These are phyloP conservation scores for Meripilus lineatus DNA, from an alignment of 1,284 basidiomycete genomes.

Conservation along the genomic window DNA sequence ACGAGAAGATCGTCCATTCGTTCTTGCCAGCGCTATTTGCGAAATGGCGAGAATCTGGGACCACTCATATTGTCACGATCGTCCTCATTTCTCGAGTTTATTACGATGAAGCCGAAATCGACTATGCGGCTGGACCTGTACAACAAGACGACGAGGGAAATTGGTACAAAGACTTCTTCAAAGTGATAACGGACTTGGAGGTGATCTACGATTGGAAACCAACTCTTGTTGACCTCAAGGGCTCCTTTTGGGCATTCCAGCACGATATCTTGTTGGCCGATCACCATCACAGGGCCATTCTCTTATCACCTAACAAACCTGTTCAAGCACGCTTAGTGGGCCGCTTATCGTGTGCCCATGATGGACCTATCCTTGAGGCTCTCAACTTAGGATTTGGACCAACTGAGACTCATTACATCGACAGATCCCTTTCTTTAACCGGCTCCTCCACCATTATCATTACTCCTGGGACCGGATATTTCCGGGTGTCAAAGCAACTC, in stretches of 20 bases:
- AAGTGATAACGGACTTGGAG: slow-evolving; percentile 92
- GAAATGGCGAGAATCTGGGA: slow-evolving; percentile 77
- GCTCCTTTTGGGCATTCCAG: slow-evolving; percentile 85
- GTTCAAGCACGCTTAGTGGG: slow-evolving; percentile 73
- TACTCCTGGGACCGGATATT: slow-evolving; percentile 94
- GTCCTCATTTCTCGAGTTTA: slow-evolving; percentile 93
- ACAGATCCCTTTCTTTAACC: slow-evolving; percentile 92
- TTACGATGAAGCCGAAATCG: slow-evolving; percentile 82
- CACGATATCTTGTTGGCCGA: slow-evolving; percentile 84
- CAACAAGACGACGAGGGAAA: slow-evolving; percentile 66
- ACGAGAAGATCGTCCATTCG: slow-evolving; percentile 93
- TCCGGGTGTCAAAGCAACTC: slow-evolving; percentile 87
- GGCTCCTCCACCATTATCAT: slow-evolving; percentile 84
- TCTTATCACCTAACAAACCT: slow-evolving; percentile 34
- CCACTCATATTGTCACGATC: slow-evolving; percentile 93
- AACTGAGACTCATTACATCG: slow-evolving; percentile 93
- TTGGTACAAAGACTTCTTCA: slow-evolving; percentile 96
- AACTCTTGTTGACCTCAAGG: slow-evolving; percentile 83
- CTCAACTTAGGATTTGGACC: slow-evolving; percentile 93
- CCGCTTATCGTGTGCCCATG: slow-evolving; percentile 81
- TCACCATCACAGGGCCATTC: slow-evolving; percentile 69
- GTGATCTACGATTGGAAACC: slow-evolving; percentile 84
- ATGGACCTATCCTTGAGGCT: slow-evolving; percentile 93
- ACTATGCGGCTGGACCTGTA: slow-evolving; percentile 73
- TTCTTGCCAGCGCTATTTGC: slow-evolving; percentile 84